Base-by-base conservation (phyloP, 352 stramenopile genomes). In the Stramenopiles sp. region DNA sequence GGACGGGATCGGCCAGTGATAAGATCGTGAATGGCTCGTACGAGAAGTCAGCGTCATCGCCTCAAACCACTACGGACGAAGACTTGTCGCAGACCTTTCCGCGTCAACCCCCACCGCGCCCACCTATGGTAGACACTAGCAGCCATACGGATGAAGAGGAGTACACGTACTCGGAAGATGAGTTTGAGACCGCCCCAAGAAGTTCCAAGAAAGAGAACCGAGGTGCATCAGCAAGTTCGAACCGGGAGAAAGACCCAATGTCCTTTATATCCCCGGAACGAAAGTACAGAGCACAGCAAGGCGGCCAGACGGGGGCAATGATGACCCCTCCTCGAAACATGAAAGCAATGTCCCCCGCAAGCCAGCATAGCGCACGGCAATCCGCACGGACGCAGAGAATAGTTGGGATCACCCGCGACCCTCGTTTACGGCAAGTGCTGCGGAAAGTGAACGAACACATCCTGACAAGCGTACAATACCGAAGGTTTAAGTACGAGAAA, bases 401-500 rank as follows among this genome's bases (percentile, higher is more conserved):
- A 4, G 12, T 2, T 2, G 35, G 53, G 31, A 71, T 71, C 35
- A 33, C 35, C 12, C 53, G 35, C 4, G 53, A 71, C 35, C 53
- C 53, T 6, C 4, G 53, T 2, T 6, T 71, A 71, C 53, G 53
- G 6, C 53, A 71, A 6, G 4, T 71, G 6, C 12, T 71, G 12
- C 2, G 53, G 35, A 31, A 71, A 71, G 35, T 71, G 53, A 71
- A 71, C 35, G 53, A 71, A 6, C 53, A 71, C 35, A 71, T 71
- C 6, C 35, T 71, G 12, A 2, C 31, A 2, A 71, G 53, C 53
- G 53, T 71, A 33, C 53, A 71, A 4, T 71, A 71, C 35, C 53
- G 53, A 71, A 71, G 53, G 53, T 71, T 71, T 71, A 71, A 71
- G 12, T 71, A 71, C 35, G 53, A 71, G 35, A 71, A 71, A 6